A percentile compares a stretch with the other conserved stretches of the same genome.
Evolutionary conservation across 192 early-diverging fungal species (phyloP).

Genomic region (Kappamyces sp.): DNA sequence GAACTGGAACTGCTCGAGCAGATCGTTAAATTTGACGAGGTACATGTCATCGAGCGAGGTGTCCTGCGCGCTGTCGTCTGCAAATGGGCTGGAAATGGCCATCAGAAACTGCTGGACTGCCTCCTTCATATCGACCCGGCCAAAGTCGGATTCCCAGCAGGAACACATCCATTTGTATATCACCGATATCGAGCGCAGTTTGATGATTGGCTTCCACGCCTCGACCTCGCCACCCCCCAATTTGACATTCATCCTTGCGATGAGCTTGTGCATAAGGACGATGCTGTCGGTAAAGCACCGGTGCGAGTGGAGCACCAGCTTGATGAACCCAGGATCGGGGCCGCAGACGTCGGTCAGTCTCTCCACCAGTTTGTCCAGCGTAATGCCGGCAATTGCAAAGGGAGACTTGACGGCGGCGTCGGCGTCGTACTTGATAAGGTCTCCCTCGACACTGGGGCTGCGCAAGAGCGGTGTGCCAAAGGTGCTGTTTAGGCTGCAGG

Average conservation of each 20-base stretch:
- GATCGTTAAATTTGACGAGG: no score
- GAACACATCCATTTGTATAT: constrained; percentile 14
- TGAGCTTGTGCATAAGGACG: constrained; percentile 4
- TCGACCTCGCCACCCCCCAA: not conserved
- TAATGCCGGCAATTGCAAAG: constrained; percentile 3
- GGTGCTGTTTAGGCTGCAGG: not conserved
- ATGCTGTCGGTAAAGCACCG: constrained; percentile 10
- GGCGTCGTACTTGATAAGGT: not conserved
- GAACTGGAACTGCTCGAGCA: no score
- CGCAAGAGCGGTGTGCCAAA: not conserved
- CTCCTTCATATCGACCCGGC: constrained; percentile 1
- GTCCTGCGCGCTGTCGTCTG: not conserved
- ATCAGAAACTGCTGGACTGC: not conserved
- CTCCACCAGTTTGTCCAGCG: constrained; percentile 24
- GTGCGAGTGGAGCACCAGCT: constrained; percentile 14
- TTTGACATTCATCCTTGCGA: constrained; percentile 14
- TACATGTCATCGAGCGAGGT: no score
- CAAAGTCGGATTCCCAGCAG: constrained; percentile 6
- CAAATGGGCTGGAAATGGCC: constrained; percentile 3
- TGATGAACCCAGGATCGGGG: constrained; percentile 21
- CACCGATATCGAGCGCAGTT: constrained; percentile 19
- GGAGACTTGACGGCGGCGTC: not conserved
- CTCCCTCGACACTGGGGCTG: not conserved
- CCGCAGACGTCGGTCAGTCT: constrained; percentile 18
- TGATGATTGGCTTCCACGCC: constrained; percentile 18